phyloP scores from a whole-genome alignment of 2,329 filamentous ascomycete species.

The Thelonectria rubi region DNA sequence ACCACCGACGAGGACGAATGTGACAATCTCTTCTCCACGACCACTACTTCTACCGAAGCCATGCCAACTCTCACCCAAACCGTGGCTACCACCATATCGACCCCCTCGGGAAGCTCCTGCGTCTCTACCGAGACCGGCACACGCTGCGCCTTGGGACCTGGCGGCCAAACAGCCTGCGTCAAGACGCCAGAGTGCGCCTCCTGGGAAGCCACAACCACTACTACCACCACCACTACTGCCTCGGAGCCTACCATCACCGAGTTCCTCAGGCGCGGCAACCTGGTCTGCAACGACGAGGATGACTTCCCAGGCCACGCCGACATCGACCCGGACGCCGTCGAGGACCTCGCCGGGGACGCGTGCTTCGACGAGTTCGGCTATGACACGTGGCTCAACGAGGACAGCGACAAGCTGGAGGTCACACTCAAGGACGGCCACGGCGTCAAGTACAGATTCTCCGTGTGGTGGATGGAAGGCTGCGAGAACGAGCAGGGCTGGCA shows the following conservation, averaged over 20 bases:
- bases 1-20: conserved; percentile 1
- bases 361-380: background rate
- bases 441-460: too few species aligned
- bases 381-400: background rate
- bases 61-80: background rate
- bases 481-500: background rate
- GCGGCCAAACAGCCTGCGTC: background rate
- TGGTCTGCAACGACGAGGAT: conserved; percentile 3
- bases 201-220: background rate
- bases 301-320: conserved; percentile 12
- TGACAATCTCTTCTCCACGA: too few species aligned
- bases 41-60: background rate
- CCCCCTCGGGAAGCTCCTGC: background rate
- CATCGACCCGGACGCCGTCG: background rate
- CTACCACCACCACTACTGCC: background rate
- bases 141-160: background rate
- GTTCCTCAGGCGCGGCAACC: too few species aligned
- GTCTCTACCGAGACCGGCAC: background rate
- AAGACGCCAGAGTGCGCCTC: conserved; percentile 6
- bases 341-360: too few species aligned
- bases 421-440: background rate
- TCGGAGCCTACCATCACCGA: background rate
- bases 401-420: background rate
- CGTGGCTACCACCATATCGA: background rate
- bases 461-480: background rate